phyloP scores from a whole-genome alignment of 1,139 yeast species.

The Pichia sp. region DNA sequence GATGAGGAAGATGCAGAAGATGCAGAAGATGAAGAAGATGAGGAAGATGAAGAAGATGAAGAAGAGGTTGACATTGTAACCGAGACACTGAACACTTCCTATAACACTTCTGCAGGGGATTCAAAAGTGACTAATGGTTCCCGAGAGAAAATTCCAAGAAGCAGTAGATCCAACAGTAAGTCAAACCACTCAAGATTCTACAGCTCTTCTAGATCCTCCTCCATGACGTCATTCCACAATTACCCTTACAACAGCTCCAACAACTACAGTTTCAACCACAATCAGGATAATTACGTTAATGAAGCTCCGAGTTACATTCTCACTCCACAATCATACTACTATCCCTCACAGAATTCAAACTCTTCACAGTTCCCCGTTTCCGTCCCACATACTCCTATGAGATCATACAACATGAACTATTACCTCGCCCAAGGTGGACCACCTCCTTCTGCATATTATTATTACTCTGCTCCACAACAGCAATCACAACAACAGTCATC shows the following conservation, averaged over 20 bases:
- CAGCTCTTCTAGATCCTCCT: constrained; percentile 10
- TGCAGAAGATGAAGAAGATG: neutral
- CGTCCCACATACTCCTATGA: constrained; percentile 2
- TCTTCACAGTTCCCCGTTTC: constrained; percentile 1
- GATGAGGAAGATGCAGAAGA: neutral
- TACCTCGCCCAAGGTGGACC: neutral
- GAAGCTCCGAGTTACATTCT: constrained; percentile 1
- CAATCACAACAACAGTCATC: neutral
- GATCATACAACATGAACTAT: neutral
- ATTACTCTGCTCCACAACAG: neutral
- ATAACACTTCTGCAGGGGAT: neutral
- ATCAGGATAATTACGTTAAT: neutral
- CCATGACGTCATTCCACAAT: constrained; percentile 9
- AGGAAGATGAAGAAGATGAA: constrained; percentile 5
- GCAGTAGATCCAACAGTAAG: neutral
- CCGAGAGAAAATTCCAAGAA: neutral
- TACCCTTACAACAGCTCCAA: neutral
- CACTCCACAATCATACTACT: constrained; percentile 8
- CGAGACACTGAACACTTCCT: neutral
- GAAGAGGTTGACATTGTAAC: constrained; percentile 15
- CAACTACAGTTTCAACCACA: neutral
- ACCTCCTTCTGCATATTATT: neutral
- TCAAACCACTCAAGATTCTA: neutral
- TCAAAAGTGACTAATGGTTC: neutral
- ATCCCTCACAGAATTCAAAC: constrained; percentile 6